phyloP scores from a whole-genome alignment of 2,329 filamentous ascomycete genomes.

The Ophiostoma australiae region DNA sequence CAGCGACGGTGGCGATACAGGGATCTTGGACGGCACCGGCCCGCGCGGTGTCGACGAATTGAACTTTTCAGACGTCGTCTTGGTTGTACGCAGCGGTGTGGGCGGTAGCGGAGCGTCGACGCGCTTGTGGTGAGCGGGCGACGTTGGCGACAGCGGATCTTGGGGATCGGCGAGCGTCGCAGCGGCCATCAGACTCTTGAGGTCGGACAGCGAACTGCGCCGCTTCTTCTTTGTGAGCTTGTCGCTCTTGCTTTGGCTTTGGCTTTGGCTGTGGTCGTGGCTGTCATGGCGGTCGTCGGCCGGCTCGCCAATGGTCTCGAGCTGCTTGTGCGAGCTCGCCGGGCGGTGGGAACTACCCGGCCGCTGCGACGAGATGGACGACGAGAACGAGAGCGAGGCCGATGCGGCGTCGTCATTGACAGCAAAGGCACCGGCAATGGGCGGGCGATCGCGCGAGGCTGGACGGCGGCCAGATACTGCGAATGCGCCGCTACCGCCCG shows the following conservation, averaged over 20 bases:
- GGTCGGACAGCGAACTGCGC: constrained; percentile 84
- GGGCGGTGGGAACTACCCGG: constrained; percentile 42
- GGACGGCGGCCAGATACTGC: constrained; percentile 46
- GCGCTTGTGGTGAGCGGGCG: constrained; percentile 27
- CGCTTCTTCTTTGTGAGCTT: constrained; percentile 67
- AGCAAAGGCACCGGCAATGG: constrained; percentile 59
- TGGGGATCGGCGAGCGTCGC: constrained; percentile 46
- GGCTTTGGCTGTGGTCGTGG: too few species aligned
- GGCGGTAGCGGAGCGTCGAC: background rate
- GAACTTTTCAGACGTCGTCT: constrained; percentile 53
- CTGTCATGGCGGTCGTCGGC: constrained; percentile 29
- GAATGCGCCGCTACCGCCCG: constrained; percentile 27
- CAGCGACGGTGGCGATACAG: constrained; percentile 45
- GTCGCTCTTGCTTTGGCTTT: constrained; percentile 20
- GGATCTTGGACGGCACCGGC: constrained; percentile 47
- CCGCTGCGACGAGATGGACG: constrained; percentile 22
- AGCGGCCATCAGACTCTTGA: constrained; percentile 60
- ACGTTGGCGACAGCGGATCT: constrained; percentile 29
- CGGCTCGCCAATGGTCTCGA: constrained; percentile 58
- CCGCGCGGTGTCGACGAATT: constrained; percentile 46
- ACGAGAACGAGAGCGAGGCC: constrained; percentile 20
- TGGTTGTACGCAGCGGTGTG: constrained; percentile 47
- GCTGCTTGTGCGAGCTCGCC: constrained; percentile 49
- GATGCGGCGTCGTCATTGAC: constrained; percentile 35
- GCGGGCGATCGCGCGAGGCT: constrained; percentile 55